phyloP scores from a whole-genome alignment of 352 stramenopile species.

The Globisporangium rhizosaccharum region DNA sequence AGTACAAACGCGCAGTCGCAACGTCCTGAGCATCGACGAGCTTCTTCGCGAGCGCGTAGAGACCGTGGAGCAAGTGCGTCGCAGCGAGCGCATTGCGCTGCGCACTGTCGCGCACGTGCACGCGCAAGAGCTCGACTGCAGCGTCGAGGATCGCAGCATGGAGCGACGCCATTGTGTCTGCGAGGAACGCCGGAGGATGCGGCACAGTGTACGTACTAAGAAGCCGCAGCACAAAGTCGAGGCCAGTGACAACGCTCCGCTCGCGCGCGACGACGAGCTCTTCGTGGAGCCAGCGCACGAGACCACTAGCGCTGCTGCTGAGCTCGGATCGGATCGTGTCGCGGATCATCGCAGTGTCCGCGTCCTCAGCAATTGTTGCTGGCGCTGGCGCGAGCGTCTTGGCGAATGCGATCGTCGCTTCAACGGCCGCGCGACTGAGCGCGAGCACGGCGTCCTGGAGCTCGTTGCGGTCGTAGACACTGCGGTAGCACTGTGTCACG shows the following conservation, averaged over 20 bases:
- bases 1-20: conserved; percentile 35
- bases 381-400: conserved; percentile 16
- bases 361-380: neutral
- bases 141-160: conserved; percentile 29
- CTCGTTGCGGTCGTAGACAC: conserved; percentile 10
- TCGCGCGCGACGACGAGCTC: conserved; percentile 24
- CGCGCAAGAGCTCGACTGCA: conserved; percentile 18
- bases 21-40: conserved; percentile 38
- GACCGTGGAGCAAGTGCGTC: conserved; percentile 29
- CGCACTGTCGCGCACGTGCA: conserved; percentile 9
- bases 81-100: conserved; percentile 18
- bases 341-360: neutral
- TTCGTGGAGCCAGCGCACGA: conserved; percentile 37
- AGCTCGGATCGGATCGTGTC: conserved; percentile 21
- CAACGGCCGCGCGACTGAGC: conserved; percentile 35
- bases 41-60: conserved; percentile 30
- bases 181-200: conserved; percentile 29
- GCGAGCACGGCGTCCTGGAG: conserved; percentile 27
- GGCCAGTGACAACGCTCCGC: conserved; percentile 2
- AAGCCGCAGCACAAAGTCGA: conserved; percentile 38
- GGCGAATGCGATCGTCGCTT: conserved; percentile 36
- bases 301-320: conserved; percentile 22
- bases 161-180: conserved; percentile 23
- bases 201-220: conserved; percentile 25
- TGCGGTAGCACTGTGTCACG: conserved; percentile 28